These are phyloP conservation scores for Dendrocalamus sinicus DNA, from an alignment of 176 grass and related monocot genomes.

Conservation along the genomic window DNA sequence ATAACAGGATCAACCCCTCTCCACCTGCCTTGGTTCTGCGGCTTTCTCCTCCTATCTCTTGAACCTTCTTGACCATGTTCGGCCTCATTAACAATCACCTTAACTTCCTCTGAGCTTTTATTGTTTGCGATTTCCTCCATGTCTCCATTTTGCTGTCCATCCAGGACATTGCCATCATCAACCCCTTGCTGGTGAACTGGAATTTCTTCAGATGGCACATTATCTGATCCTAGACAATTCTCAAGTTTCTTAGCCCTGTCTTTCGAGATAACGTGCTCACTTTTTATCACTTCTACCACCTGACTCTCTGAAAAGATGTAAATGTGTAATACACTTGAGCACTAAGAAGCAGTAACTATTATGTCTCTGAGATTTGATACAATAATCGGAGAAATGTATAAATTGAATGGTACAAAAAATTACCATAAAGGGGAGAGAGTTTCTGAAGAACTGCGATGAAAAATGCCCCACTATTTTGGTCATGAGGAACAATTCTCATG, in stretches of 20 bases:
- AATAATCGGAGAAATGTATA: constrained; percentile 25
- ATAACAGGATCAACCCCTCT: constrained; percentile 95
- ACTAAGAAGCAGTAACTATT: background rate
- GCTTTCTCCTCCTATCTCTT: constrained; percentile 46
- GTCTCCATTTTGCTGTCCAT: constrained; percentile 46
- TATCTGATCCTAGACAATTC: constrained; percentile 38
- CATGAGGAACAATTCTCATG: constrained; percentile 96
- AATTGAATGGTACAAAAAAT: constrained; percentile 13
- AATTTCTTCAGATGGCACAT: constrained; percentile 49
- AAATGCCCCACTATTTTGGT: constrained; percentile 96
- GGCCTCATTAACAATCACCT: constrained; percentile 44
- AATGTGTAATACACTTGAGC: background rate
- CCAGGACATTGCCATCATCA: constrained; percentile 44
- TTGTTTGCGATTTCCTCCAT: constrained; percentile 41
- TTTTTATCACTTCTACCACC: constrained; percentile 47
- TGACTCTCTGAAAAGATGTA: constrained; percentile 55
- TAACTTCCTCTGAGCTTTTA: constrained; percentile 44
- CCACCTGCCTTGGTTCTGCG: constrained; percentile 75
- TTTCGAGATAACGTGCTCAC: constrained; percentile 35
- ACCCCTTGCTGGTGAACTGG: constrained; percentile 29
- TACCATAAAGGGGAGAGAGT: constrained; percentile 69
- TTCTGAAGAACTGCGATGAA: constrained; percentile 95
- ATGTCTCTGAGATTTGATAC: background rate
- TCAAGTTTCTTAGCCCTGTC: constrained; percentile 37
- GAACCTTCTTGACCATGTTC: constrained; percentile 57